Percentiles rank a stretch among this genome's conserved stretches.
These are phyloP conservation scores for Kwoniella bestiolae DNA, from an alignment of 768 basidiomycete species.

Conservation along the genomic window DNA sequence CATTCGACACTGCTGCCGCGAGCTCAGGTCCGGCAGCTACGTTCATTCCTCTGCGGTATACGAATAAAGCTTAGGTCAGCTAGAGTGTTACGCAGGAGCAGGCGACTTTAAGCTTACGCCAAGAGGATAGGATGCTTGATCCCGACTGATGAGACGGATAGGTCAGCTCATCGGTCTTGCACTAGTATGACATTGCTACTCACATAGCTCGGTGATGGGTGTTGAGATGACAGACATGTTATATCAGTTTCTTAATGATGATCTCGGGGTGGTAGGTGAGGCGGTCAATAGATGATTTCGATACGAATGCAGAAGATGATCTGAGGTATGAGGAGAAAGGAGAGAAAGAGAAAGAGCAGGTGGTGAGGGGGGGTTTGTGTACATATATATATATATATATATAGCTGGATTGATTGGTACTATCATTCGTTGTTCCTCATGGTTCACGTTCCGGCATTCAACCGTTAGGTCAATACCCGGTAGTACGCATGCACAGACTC, in stretches of 20 bases:
- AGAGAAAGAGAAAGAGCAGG: background rate
- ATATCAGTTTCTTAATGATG: too few relatives aligned
- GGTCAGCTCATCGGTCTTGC: background rate
- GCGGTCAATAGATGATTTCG: background rate
- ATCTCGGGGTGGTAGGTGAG: background rate
- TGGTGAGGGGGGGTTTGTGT: background rate
- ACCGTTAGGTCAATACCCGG: constrained; percentile 6
- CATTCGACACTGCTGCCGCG: constrained; percentile 91
- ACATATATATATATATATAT: background rate
- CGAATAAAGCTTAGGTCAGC: background rate
- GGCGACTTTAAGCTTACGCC: constrained; percentile 63
- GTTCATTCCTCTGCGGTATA: constrained; percentile 66
- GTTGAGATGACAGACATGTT: constrained; percentile 65
- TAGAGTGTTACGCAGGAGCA: background rate
- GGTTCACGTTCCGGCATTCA: background rate
- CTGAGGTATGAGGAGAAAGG: background rate
- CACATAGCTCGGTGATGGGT: constrained; percentile 79
- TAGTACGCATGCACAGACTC: background rate
- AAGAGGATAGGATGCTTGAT: constrained; percentile 86
- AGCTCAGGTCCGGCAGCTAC: constrained; percentile 78
- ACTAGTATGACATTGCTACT: constrained; percentile 11
- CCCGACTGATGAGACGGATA: constrained; percentile 55
- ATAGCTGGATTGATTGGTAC: background rate
- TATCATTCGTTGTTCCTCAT: background rate
- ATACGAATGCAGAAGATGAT: background rate